These are phyloP conservation scores for barley (Hordeum vulgare) DNA, from an alignment of 176 grass and related monocot genomes.

Conservation along the genomic window DNA sequence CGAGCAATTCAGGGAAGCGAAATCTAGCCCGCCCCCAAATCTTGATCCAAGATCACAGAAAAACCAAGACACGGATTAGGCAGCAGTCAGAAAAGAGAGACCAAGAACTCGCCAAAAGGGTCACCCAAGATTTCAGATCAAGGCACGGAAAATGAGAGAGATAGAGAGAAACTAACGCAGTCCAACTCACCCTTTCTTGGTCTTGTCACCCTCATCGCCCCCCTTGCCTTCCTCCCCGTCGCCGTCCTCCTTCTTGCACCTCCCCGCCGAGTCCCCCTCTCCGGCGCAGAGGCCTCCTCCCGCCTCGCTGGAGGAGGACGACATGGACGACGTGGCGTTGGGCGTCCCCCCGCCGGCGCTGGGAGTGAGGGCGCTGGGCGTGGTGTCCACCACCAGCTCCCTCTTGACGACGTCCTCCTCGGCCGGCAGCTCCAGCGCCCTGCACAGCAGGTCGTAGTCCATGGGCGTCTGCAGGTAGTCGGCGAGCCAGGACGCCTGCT, in stretches of 20 bases:
- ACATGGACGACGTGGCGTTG: slow-evolving; percentile 71
- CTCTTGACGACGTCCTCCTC: slow-evolving; percentile 31
- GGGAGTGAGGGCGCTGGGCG: not conserved
- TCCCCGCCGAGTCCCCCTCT: slow-evolving; percentile 38
- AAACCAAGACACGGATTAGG: not conserved
- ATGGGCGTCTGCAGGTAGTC: slow-evolving; percentile 21
- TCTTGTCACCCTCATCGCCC: slow-evolving; percentile 47
- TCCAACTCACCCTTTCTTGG: slow-evolving; percentile 74
- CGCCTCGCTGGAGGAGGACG: slow-evolving; percentile 65
- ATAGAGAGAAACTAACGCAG: not conserved
- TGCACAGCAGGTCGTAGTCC: slow-evolving; percentile 49
- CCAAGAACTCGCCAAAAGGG: not conserved
- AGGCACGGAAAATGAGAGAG: not conserved
- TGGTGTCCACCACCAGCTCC: slow-evolving; percentile 26
- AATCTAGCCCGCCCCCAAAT: slow-evolving; percentile 10
- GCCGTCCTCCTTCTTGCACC: slow-evolving; percentile 55
- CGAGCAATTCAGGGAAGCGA: slow-evolving; percentile 23
- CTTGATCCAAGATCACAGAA: not conserved
- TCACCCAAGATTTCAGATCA: not conserved
- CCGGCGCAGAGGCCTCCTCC: slow-evolving; percentile 16
- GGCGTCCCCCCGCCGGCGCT: slow-evolving; percentile 40
- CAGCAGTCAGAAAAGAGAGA: not conserved
- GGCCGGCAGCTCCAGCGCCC: slow-evolving; percentile 36
- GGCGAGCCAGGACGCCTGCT: slow-evolving; percentile 7
- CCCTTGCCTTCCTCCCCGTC: slow-evolving; percentile 30